These are phyloP conservation scores for Alternaria dauci DNA, from an alignment of 2,329 filamentous ascomycete genomes.

Conservation along the genomic window DNA sequence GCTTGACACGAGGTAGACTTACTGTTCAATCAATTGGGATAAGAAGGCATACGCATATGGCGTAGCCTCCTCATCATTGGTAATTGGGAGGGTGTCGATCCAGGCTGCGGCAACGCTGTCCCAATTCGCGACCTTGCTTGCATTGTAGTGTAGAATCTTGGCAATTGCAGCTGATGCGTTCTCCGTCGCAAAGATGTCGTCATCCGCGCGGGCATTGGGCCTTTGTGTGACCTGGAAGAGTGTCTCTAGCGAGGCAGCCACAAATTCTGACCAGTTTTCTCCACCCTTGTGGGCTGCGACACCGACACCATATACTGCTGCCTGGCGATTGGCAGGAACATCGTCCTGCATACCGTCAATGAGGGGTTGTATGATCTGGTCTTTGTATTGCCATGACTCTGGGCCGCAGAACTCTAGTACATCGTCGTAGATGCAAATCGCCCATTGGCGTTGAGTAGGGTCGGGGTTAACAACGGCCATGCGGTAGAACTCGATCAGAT, in stretches of 20 bases:
- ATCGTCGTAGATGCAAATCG: constrained; percentile 98
- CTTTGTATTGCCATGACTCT: constrained; percentile 85
- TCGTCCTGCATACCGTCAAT: constrained; percentile 85
- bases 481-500: constrained; percentile 84
- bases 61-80: constrained; percentile 95
- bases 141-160: constrained; percentile 94
- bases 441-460: constrained; percentile 95
- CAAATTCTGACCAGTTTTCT: constrained; percentile 84
- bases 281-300: constrained; percentile 95
- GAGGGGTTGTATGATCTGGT: constrained; percentile 86
- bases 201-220: constrained; percentile 83
- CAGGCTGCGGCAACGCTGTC: constrained; percentile 83
- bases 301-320: constrained; percentile 93
- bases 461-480: constrained; percentile 82
- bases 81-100: constrained; percentile 89
- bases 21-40: constrained; percentile 92
- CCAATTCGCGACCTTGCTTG: constrained; percentile 75
- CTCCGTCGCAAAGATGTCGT: constrained; percentile 96
- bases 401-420: constrained; percentile 95
- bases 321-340: constrained; percentile 91
- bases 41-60: constrained; percentile 95
- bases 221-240: constrained; percentile 87
- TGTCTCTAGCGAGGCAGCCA: constrained; percentile 78
- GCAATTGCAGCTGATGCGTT: constrained; percentile 96
- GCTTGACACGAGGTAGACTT: constrained; percentile 59